These are phyloP conservation scores for Rutstroemia sydowiana DNA, from an alignment of 2,329 filamentous ascomycete genomes.

Conservation along the genomic window DNA sequence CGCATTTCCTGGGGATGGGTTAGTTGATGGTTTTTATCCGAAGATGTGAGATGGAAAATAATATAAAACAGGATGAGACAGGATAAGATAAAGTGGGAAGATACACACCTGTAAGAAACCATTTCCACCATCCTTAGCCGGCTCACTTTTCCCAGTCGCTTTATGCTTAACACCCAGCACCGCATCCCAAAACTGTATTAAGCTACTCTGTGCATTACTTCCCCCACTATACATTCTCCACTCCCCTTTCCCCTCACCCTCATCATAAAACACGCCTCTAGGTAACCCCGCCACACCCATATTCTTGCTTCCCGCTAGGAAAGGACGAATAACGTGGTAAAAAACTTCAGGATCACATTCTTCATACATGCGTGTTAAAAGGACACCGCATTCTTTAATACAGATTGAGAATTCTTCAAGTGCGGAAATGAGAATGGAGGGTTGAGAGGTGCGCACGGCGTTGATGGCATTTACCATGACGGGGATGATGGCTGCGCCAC, in stretches of 20 bases:
- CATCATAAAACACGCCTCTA: slow-evolving; percentile 76
- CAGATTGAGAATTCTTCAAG: slow-evolving; percentile 59
- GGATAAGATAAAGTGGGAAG: not conserved
- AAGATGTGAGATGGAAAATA: no score
- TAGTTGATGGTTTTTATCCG: not conserved
- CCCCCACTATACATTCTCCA: slow-evolving; percentile 82
- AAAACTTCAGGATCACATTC: slow-evolving; percentile 81
- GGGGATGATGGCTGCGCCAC: slow-evolving; percentile 67
- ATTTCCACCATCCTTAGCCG: slow-evolving; percentile 8
- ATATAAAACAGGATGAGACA: no score
- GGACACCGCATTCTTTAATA: slow-evolving; percentile 57
- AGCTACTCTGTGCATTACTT: slow-evolving; percentile 85
- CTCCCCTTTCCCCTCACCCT: slow-evolving; percentile 54
- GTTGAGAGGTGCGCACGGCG: slow-evolving; percentile 56
- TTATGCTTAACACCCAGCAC: slow-evolving; percentile 75
- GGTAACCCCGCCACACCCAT: slow-evolving; percentile 82
- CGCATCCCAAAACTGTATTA: slow-evolving; percentile 90
- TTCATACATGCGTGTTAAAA: slow-evolving; percentile 83
- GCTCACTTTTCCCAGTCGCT: slow-evolving; percentile 26
- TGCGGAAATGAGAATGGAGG: slow-evolving; percentile 50
- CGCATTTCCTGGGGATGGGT: slow-evolving; percentile 54
- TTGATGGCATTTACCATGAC: slow-evolving; percentile 70
- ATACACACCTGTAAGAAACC: slow-evolving; percentile 20
- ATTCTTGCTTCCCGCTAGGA: slow-evolving; percentile 84
- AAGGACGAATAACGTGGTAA: slow-evolving; percentile 82